Percentiles rank a stretch among this genome's conserved stretches.
phyloP scores from a whole-genome alignment of 2,329 filamentous ascomycete genomes.

The Fusarium albosuccineum region DNA sequence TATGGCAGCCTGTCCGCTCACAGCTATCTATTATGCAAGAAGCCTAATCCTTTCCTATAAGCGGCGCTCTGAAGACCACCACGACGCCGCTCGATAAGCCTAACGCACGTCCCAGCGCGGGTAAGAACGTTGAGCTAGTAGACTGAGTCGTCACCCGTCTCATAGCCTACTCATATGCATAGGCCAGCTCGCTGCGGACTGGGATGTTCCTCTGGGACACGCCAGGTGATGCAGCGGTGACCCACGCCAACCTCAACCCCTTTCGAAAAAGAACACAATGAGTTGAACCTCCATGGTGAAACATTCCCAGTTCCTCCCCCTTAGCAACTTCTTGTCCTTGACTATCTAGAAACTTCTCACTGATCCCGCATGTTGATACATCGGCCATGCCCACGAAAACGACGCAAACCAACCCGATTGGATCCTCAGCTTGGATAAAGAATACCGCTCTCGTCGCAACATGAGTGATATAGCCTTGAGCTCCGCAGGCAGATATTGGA shows the following conservation, averaged over 20 bases:
- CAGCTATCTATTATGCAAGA: too few relatives aligned
- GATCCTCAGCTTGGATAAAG: constrained; percentile 75
- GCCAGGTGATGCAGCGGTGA: constrained; percentile 27
- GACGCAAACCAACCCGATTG: constrained; percentile 75
- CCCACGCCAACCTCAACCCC: constrained; percentile 57
- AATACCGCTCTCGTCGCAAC: constrained; percentile 75
- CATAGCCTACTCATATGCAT: constrained; percentile 17
- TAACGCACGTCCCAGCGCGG: too few relatives aligned
- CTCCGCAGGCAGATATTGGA: constrained; percentile 45
- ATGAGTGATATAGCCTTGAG: constrained; percentile 72
- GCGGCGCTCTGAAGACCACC: too few relatives aligned
- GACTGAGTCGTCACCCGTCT: too few relatives aligned
- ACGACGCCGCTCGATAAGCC: too few relatives aligned
- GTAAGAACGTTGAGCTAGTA: too few relatives aligned
- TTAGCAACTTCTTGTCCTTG: constrained; percentile 54
- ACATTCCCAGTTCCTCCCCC: constrained; percentile 79
- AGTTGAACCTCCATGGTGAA: constrained; percentile 77
- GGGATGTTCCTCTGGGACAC: constrained; percentile 30
- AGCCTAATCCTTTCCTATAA: too few relatives aligned
- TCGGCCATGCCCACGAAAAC: constrained; percentile 80
- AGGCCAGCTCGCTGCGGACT: constrained; percentile 32
- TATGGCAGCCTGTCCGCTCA: too few relatives aligned
- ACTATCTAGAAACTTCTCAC: constrained; percentile 31
- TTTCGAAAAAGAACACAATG: constrained; percentile 74
- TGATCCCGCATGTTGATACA: constrained; percentile 73